These are phyloP conservation scores for Tetracladium maxilliforme DNA, from an alignment of 2,329 filamentous ascomycete genomes.

Conservation along the genomic window DNA sequence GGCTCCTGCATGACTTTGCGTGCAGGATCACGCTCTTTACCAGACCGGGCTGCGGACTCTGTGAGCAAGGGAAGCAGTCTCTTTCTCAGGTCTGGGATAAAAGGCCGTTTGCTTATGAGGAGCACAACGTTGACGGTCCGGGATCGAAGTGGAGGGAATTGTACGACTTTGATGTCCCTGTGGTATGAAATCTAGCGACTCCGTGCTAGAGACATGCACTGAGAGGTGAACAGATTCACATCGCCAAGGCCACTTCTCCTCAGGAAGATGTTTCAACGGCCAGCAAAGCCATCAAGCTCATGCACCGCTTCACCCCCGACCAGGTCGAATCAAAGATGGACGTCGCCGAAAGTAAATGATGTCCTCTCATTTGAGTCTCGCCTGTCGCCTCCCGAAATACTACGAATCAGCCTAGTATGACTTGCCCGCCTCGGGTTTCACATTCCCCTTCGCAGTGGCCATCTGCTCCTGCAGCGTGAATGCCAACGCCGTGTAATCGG, in stretches of 20 bases:
- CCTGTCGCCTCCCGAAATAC: too few relatives aligned
- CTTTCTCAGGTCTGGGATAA: slow-evolving; percentile 53
- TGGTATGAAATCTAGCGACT: slow-evolving; percentile 30
- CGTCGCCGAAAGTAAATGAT: slow-evolving; percentile 23
- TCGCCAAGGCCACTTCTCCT: too few relatives aligned
- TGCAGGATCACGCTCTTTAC: slow-evolving; percentile 65
- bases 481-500: too few relatives aligned
- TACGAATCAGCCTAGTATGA: too few relatives aligned
- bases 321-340: slow-evolving; percentile 59
- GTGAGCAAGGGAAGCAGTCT: slow-evolving; percentile 50
- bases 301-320: slow-evolving; percentile 59
- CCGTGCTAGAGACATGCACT: slow-evolving; percentile 2
- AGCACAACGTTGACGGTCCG: slow-evolving; percentile 54
- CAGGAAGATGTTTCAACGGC: too few relatives aligned
- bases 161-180: slow-evolving; percentile 72
- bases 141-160: slow-evolving; percentile 53
- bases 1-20: slow-evolving; percentile 34
- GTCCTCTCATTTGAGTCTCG: too few relatives aligned
- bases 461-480: too few relatives aligned
- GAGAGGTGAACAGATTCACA: slow-evolving; percentile 33
- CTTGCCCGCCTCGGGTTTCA: too few relatives aligned
- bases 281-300: slow-evolving; percentile 54
- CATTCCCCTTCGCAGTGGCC: too few relatives aligned
- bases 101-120: slow-evolving; percentile 51
- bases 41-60: slow-evolving; percentile 56